Base-by-base conservation (phyloP, 2,329 filamentous ascomycete genomes). In the Dothidotthia symphoricarpi region DNA sequence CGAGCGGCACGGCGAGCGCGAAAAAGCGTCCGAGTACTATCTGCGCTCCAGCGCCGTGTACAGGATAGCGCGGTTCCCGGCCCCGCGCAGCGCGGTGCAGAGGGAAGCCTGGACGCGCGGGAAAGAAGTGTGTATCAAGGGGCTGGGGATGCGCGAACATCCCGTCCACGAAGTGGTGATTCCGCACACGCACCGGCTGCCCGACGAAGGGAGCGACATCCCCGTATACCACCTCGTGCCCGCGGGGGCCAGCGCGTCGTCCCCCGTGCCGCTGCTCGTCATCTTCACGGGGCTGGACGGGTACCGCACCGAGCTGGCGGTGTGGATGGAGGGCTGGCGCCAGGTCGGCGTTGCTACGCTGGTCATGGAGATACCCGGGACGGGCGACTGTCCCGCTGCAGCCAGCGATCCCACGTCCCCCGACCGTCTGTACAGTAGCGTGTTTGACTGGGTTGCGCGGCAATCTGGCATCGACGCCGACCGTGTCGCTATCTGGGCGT, bases 31-130 rank as follows among this genome's bases (percentile, higher is more conserved):
- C 3, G 76, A 76, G 24, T 71, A 84, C 13, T 86, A 82, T 63
- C 73, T 86, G 47, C 66, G 63, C 8, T 63, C 55, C 5, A 54
- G 51, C 24, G 80, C 82, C 16, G 73, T 88, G n/a, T 83, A 86
- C 63, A 77, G 85, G 35, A 88, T 89, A 49, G 75, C 82, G 0
- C 76, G 85, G 12, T 88, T 89, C 57, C 85, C 85, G 6, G 71
- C 71, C 5, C 71, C 72, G 14, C 60, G 72, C 15, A 70, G 67
- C 15, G 61, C 62, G 6, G 65, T 69, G 33, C 73, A 88, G 64
- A 75, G 78, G 48, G 61, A 73, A 17, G 83, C 83, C 1, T 88
- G 83, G 78, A 69, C 75, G 49, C 68, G 74, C 37, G 83, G 86
- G 52, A 88, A 87, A 61, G 63, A 73, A 17, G 74, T 75, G 0